Evolutionary conservation across 345 rosid genomes (phyloP).

Genomic region (Lepidium africanum): DNA sequence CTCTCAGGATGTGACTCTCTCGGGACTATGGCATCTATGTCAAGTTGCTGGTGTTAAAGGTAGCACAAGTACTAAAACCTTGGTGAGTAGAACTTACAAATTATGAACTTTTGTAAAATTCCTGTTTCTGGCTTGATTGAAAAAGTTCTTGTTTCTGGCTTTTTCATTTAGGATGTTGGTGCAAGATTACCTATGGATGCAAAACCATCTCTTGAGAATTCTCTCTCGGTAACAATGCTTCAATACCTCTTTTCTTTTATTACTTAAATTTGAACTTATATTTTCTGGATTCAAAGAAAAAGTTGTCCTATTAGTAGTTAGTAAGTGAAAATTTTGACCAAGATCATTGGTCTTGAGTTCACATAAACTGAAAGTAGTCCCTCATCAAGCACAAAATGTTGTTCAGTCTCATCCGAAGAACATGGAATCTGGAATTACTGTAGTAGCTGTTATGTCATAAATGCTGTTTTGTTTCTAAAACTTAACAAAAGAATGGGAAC

Average conservation of each 20-base stretch:
- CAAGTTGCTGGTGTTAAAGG: conserved; percentile 57
- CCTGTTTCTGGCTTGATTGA: background rate
- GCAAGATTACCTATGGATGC: conserved; percentile 41
- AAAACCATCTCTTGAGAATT: conserved; percentile 32
- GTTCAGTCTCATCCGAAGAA: background rate
- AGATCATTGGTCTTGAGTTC: background rate
- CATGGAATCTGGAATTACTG: background rate
- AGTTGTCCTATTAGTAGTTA: background rate
- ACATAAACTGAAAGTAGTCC: background rate
- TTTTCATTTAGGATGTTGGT: conserved; percentile 41
- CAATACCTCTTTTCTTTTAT: background rate
- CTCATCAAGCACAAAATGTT: background rate
- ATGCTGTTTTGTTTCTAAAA: background rate
- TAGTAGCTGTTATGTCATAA: background rate
- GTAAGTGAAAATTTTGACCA: background rate
- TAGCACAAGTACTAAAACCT: conserved; percentile 29
- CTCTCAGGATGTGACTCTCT: conserved; percentile 58
- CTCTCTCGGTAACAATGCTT: conserved; percentile 23
- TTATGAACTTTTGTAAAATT: too few species aligned
- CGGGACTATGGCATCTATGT: conserved; percentile 74
- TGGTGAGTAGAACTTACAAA: conserved; percentile 33
- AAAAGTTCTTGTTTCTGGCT: conserved; percentile 6
- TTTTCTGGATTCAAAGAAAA: background rate
- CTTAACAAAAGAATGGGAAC: conserved; percentile 20
- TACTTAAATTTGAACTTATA: background rate